phyloP scores from a whole-genome alignment of 495 filamentous ascomycete genomes.

The Hypoxylon crocopeplum region DNA sequence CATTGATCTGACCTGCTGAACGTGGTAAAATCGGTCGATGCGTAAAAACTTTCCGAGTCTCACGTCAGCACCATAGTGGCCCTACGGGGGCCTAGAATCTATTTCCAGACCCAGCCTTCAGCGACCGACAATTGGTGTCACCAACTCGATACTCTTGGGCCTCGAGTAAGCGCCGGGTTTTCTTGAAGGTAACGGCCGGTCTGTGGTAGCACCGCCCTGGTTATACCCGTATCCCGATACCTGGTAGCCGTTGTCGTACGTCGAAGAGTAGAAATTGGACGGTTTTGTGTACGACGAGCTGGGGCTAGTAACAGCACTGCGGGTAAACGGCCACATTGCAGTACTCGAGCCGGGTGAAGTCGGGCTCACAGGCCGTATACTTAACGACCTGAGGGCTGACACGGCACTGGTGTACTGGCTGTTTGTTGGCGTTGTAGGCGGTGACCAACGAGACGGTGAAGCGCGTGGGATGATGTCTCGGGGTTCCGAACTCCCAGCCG shows the following conservation, averaged over 20 bases:
- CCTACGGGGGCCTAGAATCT: slow-evolving; percentile 8
- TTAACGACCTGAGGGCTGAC: slow-evolving; percentile 53
- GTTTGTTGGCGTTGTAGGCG: slow-evolving; percentile 49
- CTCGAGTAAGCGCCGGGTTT: slow-evolving; percentile 53
- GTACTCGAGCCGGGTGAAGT: slow-evolving; percentile 48
- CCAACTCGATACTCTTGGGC: slow-evolving; percentile 59
- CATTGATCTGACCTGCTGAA: slow-evolving; percentile 32
- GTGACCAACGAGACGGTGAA: slow-evolving; percentile 55
- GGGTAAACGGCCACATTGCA: slow-evolving; percentile 53
- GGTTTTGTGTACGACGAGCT: slow-evolving; percentile 53
- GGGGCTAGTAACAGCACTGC: slow-evolving; percentile 54
- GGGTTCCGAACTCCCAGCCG: slow-evolving; percentile 47
- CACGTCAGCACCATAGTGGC: slow-evolving; percentile 32
- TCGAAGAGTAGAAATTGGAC: slow-evolving; percentile 49
- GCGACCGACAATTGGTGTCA: slow-evolving; percentile 56
- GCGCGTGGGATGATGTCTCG: slow-evolving; percentile 60
- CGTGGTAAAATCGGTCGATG: slow-evolving; percentile 28
- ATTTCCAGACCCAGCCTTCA: slow-evolving; percentile 29
- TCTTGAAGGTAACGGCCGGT: slow-evolving; percentile 53
- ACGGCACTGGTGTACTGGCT: slow-evolving; percentile 49
- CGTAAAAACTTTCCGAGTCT: slow-evolving; percentile 35
- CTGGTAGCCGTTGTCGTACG: slow-evolving; percentile 53
- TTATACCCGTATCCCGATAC: slow-evolving; percentile 42
- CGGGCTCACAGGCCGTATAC: slow-evolving; percentile 54
- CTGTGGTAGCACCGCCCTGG: slow-evolving; percentile 38